These are phyloP conservation scores for Hypholoma sublateritium DNA, from an alignment of 768 basidiomycete genomes.

Conservation along the genomic window DNA sequence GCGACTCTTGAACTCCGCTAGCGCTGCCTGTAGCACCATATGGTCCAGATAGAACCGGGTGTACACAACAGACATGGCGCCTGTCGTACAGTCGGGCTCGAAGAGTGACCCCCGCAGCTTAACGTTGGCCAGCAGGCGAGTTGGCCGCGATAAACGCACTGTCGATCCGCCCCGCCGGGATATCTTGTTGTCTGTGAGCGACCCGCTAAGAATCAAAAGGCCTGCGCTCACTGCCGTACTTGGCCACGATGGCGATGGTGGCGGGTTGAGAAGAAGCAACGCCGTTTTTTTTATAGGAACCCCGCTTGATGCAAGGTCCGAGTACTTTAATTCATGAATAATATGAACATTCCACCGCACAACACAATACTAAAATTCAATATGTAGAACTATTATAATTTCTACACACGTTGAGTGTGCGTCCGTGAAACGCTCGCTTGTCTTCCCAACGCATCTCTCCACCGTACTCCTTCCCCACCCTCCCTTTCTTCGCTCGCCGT, in stretches of 20 bases:
- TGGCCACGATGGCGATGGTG: constrained; percentile 25
- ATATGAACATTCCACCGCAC: too few relatives aligned
- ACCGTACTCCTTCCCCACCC: too few relatives aligned
- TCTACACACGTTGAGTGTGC: too few relatives aligned
- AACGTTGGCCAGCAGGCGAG: background rate
- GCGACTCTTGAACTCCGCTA: constrained; percentile 17
- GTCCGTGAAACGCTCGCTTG: too few relatives aligned
- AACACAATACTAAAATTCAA: too few relatives aligned
- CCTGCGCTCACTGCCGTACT: constrained; percentile 21
- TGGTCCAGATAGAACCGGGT: constrained; percentile 35
- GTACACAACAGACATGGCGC: constrained; percentile 22
- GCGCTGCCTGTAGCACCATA: constrained; percentile 22
- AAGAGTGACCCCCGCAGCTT: constrained; percentile 25
- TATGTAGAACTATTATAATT: too few relatives aligned
- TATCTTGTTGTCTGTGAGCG: background rate
- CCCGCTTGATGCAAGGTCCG: too few relatives aligned
- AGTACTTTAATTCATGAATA: too few relatives aligned
- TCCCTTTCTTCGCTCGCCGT: too few relatives aligned
- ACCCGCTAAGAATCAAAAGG: background rate
- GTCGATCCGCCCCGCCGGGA: constrained; percentile 1
- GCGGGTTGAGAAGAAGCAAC: constrained; percentile 33
- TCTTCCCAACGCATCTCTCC: too few relatives aligned
- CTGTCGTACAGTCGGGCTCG: constrained; percentile 7
- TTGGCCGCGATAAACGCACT: constrained; percentile 2
- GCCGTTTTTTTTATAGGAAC: too few relatives aligned